Base-by-base conservation (phyloP, 139 green algal genomes). In the Chlorella sp. region DNA sequence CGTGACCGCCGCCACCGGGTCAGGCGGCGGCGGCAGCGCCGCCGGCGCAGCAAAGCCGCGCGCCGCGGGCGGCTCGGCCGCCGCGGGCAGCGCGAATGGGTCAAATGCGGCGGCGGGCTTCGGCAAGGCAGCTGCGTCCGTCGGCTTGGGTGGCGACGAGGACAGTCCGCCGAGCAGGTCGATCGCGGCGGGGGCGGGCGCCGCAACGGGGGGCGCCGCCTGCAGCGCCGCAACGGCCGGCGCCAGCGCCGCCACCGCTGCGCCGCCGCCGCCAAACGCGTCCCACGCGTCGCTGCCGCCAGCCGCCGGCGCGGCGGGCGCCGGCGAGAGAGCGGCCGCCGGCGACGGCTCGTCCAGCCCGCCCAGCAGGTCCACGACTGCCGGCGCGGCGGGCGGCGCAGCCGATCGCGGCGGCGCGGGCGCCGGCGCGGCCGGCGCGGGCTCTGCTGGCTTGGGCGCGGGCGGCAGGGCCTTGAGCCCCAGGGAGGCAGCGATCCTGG, bases 401-500 rank as follows among this genome's bases (percentile, higher is more conserved):
- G 58, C 62, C 33, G 53, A 3, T 3, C 43, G 48, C n/a, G 58
- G 23, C 5, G 64, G 41, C 11, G 69, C 46, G 19, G 36, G 40
- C 3, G 45, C 31, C 17, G 66, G 12, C 0, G n/a, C 17, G 25
- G 45, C 6, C 46, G 62, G 8, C 56, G 75, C 35, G 53, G 56
- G 17, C 50, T 41, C 31, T 42, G 68, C 29, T 64, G 46, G 33
- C 76, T 56, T 7, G 8, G 46, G 41, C 38, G 69, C 25, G 11
- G 35, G 42, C 46, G 66, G 43, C 42, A 75, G 75, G 23, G 81
- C 29, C 35, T 84, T 81, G 2, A 85, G 67, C 3, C 83, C 82
- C 59, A 97, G 89, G 8, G 88, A 87, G 1, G 87, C 88, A 8
- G 86, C 86, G 41, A 96, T 93, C 25, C 85, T 84, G 14, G 91